Conservation (phyloP, 106 monocot genomes). For the Acorus gramineus region DNA sequence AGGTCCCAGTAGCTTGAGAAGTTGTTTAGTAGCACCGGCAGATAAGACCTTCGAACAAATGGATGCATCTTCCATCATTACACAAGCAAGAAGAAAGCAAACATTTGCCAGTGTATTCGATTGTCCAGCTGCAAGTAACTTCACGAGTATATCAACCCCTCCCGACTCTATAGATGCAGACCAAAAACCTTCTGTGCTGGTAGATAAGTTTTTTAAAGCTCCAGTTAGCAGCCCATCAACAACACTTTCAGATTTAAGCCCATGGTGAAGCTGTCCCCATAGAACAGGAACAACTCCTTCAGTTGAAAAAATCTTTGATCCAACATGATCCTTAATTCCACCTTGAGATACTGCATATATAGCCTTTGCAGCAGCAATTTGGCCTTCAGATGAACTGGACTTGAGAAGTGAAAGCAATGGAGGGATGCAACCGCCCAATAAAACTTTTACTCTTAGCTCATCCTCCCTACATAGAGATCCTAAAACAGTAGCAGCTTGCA, state of each 20-base stretch:
- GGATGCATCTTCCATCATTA: constrained; percentile 83
- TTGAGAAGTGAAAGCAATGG: constrained; percentile 81
- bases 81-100: constrained; percentile 82
- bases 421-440: constrained; percentile 96
- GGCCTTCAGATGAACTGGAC: constrained; percentile 65
- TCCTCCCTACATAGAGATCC: constrained; percentile 91
- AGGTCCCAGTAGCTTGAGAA: constrained; percentile 79
- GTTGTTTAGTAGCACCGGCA: constrained; percentile 54
- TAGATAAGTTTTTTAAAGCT: constrained; percentile 72
- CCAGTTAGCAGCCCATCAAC: constrained; percentile 76
- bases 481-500: constrained; percentile 66
- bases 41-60: constrained; percentile 60
- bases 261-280: constrained; percentile 71
- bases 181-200: constrained; percentile 81
- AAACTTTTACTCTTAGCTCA: constrained; percentile 84
- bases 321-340: constrained; percentile 83
- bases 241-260: constrained; percentile 47
- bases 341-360: constrained; percentile 96
- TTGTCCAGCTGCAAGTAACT: constrained; percentile 61
- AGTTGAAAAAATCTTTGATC: constrained; percentile 97
- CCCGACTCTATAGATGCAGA: constrained; percentile 52
- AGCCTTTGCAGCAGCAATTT: constrained; percentile 83
- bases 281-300: constrained; percentile 91
- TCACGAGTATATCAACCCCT: constrained; percentile 78
- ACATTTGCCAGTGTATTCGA: constrained; percentile 61